A percentile compares a stretch with the other conserved stretches of the same genome.
These are phyloP conservation scores for Aspergillus bridgeri DNA, from an alignment of 495 filamentous ascomycete genomes.

Conservation along the genomic window DNA sequence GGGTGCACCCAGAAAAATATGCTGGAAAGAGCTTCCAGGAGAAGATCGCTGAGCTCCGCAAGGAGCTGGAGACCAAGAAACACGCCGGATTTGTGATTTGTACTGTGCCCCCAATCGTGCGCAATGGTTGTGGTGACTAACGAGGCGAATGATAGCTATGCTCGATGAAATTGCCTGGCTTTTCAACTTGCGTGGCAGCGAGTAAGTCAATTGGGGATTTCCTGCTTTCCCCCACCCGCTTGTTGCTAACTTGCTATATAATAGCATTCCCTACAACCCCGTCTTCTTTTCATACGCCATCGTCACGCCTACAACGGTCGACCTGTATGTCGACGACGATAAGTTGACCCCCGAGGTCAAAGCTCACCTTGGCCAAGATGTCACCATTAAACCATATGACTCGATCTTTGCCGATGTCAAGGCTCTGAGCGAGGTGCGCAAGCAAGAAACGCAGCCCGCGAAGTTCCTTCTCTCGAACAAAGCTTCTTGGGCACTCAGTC, in stretches of 20 bases:
- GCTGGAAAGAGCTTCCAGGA: constrained; percentile 78
- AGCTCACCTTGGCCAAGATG: constrained; percentile 67
- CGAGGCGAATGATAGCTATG: constrained; percentile 52
- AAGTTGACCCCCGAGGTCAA: constrained; percentile 71
- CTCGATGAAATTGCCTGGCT: constrained; percentile 98
- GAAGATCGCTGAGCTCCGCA: constrained; percentile 83
- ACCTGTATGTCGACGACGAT: constrained; percentile 76
- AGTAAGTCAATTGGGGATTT: constrained; percentile 49
- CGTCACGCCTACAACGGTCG: constrained; percentile 76
- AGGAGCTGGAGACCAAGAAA: constrained; percentile 91
- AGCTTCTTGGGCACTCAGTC: constrained; percentile 89
- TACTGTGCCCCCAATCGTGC: constrained; percentile 24
- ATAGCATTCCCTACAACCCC: constrained; percentile 91
- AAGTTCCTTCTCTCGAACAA: constrained; percentile 89
- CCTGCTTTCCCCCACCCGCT: neutral
- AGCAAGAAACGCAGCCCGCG: constrained; percentile 29
- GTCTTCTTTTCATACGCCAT: constrained; percentile 98
- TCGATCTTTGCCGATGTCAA: constrained; percentile 76
- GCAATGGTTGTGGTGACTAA: constrained; percentile 17
- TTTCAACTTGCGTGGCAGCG: constrained; percentile 91
- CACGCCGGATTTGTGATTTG: constrained; percentile 84
- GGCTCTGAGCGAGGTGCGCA: constrained; percentile 47
- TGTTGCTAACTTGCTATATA: constrained; percentile 10
- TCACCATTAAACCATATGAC: constrained; percentile 78
- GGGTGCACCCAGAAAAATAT: constrained; percentile 66